Evolutionary conservation across 2,329 filamentous ascomycete genomes (phyloP), one percentile per base, ranked within the genome.

Genomic region (Pestalotiopsis sp.): DNA sequence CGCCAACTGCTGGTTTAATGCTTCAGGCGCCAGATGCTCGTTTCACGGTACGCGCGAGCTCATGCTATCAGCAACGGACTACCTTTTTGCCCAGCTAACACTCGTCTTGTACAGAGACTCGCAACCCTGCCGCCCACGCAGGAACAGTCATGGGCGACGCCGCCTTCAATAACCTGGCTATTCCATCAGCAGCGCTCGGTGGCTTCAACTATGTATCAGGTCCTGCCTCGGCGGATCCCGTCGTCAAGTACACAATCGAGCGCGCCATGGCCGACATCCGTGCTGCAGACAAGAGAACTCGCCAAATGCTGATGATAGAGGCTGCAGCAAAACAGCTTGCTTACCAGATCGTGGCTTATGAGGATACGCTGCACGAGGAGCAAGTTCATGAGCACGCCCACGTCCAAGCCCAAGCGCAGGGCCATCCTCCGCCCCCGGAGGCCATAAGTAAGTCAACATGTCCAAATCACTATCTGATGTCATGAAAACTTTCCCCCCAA

Each of bases 1-100:
- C 70, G 84, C 87, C 68, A 90, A 90, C 74, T 90, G 88, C 75
- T 90, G 88, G 87, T 90, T 87, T 77, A 90, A 90, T 68, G 87
- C 87, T 7, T 88, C 86, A 64, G 87, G 87, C 11, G 83, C 86
- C 11, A 79, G 87, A 64, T 90, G 88, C 70, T 89, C 87, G 14
- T 90, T 89, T 74, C 88, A 89, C 69, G 86, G 87, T 89, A 79
- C 71, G 84, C 76, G 84, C 76, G 38, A 1, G 4, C 57, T 41
- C 7, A 49, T 14, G 52, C 11, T 56, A 12, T 49, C 39, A 63
- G 23, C 45, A 11, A 52, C 12, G 39, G 25, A 63, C 27, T 49
- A 45, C 56, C n/a, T 69, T 64, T 66, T 12, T 68, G 23, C n/a
- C 20, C 56, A n/a, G 12, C 38, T 39, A 71, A 31, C 68, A 68